Percentiles rank a stretch among this genome's conserved stretches.
Conservation (phyloP, 2,329 filamentous ascomycete genomes). For the Colletotrichum tamarilloi region DNA sequence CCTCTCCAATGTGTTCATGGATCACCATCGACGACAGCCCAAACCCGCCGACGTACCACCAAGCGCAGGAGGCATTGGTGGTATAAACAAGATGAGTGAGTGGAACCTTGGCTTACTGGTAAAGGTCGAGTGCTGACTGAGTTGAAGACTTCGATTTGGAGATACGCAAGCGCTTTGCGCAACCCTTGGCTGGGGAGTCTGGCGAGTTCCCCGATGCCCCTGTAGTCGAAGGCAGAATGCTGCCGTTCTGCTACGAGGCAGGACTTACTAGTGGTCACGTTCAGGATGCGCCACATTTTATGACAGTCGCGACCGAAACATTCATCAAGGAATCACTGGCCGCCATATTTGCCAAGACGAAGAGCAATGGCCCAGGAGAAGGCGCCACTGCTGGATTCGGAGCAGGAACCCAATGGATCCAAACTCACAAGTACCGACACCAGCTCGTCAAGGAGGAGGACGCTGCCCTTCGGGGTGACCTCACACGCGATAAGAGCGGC, state of each 20-base stretch:
- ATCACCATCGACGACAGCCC: slow-evolving; percentile 58
- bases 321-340: slow-evolving; percentile 76
- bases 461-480: slow-evolving; percentile 76
- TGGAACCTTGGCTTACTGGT: slow-evolving; percentile 24
- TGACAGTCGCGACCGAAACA: slow-evolving; percentile 73
- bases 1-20: slow-evolving; percentile 63
- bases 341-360: slow-evolving; percentile 71
- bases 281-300: slow-evolving; percentile 70
- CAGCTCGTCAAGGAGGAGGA: slow-evolving; percentile 83
- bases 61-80: slow-evolving; percentile 68
- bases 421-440: slow-evolving; percentile 81
- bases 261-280: slow-evolving; percentile 70
- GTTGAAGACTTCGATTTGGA: slow-evolving; percentile 71
- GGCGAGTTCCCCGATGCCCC: slow-evolving; percentile 76
- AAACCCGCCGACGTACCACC: slow-evolving; percentile 71
- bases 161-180: slow-evolving; percentile 73
- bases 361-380: slow-evolving; percentile 73
- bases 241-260: slow-evolving; percentile 75
- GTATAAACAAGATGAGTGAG: slow-evolving; percentile 82
- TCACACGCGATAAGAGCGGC: slow-evolving; percentile 79
- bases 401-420: slow-evolving; percentile 76
- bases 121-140: background rate
- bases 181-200: slow-evolving; percentile 73
- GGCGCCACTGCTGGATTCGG: slow-evolving; percentile 72
- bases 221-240: slow-evolving; percentile 72